phyloP scores from a whole-genome alignment of 2,329 filamentous ascomycete genomes.

The Colletotrichum orbiculare region DNA sequence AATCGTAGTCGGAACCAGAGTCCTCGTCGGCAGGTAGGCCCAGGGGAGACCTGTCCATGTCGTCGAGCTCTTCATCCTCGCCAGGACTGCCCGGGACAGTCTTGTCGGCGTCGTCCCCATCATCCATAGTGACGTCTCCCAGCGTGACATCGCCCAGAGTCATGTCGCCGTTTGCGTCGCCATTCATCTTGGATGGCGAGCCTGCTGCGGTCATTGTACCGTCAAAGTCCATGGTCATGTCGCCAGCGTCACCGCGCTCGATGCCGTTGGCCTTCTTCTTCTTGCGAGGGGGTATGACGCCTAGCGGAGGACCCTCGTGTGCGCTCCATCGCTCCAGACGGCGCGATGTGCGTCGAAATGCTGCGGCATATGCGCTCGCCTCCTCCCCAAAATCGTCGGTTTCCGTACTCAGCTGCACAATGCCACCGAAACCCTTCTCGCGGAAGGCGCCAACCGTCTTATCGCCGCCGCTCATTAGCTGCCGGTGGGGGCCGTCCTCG shows the following conservation, averaged over 20 bases:
- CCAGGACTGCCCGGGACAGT: conserved; percentile 40
- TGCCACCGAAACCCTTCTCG: conserved; percentile 70
- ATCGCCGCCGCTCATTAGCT: conserved; percentile 44
- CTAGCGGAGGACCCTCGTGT: conserved; percentile 55
- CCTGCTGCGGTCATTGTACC: conserved; percentile 38
- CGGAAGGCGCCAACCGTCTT: conserved; percentile 55
- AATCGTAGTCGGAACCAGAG: conserved; percentile 26
- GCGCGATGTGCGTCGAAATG: conserved; percentile 71
- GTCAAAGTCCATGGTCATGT: conserved; percentile 42
- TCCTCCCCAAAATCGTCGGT: conserved; percentile 83
- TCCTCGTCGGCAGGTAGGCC: conserved; percentile 33
- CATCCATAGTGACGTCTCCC: conserved; percentile 58
- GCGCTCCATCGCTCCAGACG: conserved; percentile 77
- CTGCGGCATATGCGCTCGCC: conserved; percentile 71
- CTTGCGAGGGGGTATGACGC: conserved; percentile 61
- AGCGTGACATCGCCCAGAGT: conserved; percentile 49
- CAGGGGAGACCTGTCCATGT: conserved; percentile 41
- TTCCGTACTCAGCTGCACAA: conserved; percentile 71
- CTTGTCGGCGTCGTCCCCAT: conserved; percentile 55
- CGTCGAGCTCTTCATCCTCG: conserved; percentile 54
- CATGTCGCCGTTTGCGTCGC: conserved; percentile 54
- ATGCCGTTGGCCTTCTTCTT: conserved; percentile 42
- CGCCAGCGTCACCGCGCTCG: conserved; percentile 35
- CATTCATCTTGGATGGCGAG: conserved; percentile 41
- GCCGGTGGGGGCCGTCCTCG: conserved; percentile 57